These are phyloP conservation scores for Suhomyces bokatorum DNA, from an alignment of 1,139 yeast genomes.

Conservation along the genomic window DNA sequence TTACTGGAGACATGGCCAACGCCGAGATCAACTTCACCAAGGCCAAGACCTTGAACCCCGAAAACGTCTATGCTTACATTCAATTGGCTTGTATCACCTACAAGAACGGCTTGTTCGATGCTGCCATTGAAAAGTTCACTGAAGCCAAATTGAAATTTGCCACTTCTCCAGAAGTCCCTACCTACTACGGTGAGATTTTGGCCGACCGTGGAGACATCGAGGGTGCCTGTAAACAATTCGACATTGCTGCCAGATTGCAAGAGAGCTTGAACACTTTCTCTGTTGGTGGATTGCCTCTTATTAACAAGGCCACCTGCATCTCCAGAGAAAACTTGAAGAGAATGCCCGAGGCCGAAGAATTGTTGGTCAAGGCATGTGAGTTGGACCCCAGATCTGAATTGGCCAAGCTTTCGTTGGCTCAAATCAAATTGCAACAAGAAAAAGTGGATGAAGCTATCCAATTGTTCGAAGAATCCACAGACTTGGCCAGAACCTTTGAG, in stretches of 20 bases:
- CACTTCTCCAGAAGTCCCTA: constrained; percentile 87
- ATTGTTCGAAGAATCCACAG: constrained; percentile 79
- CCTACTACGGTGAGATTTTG: constrained; percentile 92
- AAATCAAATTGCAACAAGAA: constrained; percentile 81
- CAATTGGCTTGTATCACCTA: constrained; percentile 92
- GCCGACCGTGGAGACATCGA: constrained; percentile 75
- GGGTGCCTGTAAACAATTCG: constrained; percentile 82
- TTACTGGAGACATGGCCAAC: constrained; percentile 69
- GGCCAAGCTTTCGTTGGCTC: constrained; percentile 89
- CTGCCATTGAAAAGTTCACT: constrained; percentile 68
- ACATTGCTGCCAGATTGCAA: constrained; percentile 82
- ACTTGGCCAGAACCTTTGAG: constrained; percentile 76
- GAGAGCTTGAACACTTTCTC: constrained; percentile 57
- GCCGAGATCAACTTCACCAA: constrained; percentile 78
- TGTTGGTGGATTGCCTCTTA: constrained; percentile 86
- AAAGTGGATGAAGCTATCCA: constrained; percentile 78
- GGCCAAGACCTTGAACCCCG: constrained; percentile 72
- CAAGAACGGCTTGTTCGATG: constrained; percentile 66
- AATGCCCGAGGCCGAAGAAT: constrained; percentile 61
- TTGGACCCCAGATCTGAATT: constrained; percentile 87
- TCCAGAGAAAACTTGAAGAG: constrained; percentile 58
- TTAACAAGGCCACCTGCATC: constrained; percentile 82
- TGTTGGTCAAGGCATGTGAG: constrained; percentile 75
- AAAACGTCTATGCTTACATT: constrained; percentile 81
- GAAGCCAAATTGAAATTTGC: constrained; percentile 79